Evolutionary conservation across 2,329 filamentous ascomycete species (phyloP).

Genomic region (Anthostomella pinea): DNA sequence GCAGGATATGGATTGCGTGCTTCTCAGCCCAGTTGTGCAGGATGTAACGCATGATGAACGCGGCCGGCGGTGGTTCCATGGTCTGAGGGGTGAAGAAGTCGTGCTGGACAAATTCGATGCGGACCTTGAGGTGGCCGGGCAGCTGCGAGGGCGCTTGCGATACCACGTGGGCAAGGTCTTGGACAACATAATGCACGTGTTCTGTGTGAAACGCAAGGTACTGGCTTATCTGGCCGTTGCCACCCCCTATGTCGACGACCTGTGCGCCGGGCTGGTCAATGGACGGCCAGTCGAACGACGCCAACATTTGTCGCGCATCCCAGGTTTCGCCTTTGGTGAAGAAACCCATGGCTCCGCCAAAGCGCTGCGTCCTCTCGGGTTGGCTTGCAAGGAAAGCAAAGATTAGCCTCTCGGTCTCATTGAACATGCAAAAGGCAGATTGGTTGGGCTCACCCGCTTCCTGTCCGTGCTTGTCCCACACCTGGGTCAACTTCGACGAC

Average conservation of each 20-base stretch:
- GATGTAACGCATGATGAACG: constrained; percentile 14
- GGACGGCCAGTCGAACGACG: constrained; percentile 11
- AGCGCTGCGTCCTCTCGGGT: constrained; percentile 11
- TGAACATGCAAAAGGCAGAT: constrained; percentile 10
- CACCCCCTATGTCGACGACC: constrained; percentile 12
- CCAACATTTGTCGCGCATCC: constrained; percentile 14
- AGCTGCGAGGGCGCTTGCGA: constrained; percentile 8
- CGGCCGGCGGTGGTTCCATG: constrained; percentile 5
- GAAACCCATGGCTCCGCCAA: constrained; percentile 10
- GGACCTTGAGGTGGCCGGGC: constrained; percentile 6
- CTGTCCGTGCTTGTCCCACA: constrained; percentile 9
- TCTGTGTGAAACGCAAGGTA: constrained; percentile 9
- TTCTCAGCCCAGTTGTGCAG: constrained; percentile 22
- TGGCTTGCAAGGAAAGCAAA: constrained; percentile 6
- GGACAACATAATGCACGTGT: constrained; percentile 9
- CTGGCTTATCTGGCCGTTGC: constrained; percentile 11
- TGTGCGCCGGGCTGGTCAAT: constrained; percentile 9
- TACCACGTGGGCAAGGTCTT: constrained; percentile 11
- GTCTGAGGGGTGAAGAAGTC: constrained; percentile 12
- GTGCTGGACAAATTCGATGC: constrained; percentile 12
- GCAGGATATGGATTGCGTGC: constrained; percentile 16
- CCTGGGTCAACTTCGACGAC: constrained; percentile 8
- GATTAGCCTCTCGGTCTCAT: constrained; percentile 9
- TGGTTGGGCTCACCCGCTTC: constrained; percentile 5
- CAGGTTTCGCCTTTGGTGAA: constrained; percentile 8